Evolutionary conservation across 2,329 filamentous ascomycete genomes (phyloP).

Genomic region (Hypoxylon sp.): DNA sequence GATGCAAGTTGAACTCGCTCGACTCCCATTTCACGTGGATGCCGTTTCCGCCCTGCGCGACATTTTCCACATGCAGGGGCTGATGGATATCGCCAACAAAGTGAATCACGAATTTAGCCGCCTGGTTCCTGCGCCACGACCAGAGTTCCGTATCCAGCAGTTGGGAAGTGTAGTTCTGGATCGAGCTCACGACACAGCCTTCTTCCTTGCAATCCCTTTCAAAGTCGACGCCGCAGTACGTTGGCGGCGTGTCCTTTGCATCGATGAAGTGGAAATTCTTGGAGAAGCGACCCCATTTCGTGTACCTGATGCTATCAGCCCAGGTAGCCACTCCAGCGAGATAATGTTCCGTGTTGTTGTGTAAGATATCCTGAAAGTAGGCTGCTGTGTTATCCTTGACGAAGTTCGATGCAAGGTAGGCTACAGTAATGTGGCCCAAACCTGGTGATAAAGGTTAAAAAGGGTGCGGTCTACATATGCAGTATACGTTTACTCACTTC

Average conservation of each 20-base stretch:
- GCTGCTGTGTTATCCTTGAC: conserved; percentile 67
- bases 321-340: conserved; percentile 74
- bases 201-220: conserved; percentile 72
- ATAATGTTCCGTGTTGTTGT: conserved; percentile 68
- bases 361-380: conserved; percentile 70
- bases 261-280: conserved; percentile 78
- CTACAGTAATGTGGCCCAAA: conserved; percentile 75
- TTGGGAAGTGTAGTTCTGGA: conserved; percentile 72
- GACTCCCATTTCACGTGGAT: conserved; percentile 74
- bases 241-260: conserved; percentile 72
- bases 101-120: conserved; percentile 75
- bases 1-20: conserved; percentile 73
- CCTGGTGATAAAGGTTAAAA: conserved; percentile 55
- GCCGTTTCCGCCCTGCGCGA: conserved; percentile 75
- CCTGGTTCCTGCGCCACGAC: conserved; percentile 65
- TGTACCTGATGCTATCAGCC: conserved; percentile 76
- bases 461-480: not conserved
- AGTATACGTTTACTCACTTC: conserved; percentile 54
- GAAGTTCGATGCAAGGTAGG: conserved; percentile 72
- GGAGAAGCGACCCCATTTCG: conserved; percentile 71
- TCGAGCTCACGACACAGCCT: conserved; percentile 73
- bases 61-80: conserved; percentile 75
- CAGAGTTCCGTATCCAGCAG: conserved; percentile 62
- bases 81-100: conserved; percentile 80
- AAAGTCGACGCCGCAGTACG: conserved; percentile 70